A percentile compares a stretch with the other conserved stretches of the same genome.
Evolutionary conservation across 2,329 filamentous ascomycete genomes (phyloP).

Genomic region (Chaetomiaceae sp.): DNA sequence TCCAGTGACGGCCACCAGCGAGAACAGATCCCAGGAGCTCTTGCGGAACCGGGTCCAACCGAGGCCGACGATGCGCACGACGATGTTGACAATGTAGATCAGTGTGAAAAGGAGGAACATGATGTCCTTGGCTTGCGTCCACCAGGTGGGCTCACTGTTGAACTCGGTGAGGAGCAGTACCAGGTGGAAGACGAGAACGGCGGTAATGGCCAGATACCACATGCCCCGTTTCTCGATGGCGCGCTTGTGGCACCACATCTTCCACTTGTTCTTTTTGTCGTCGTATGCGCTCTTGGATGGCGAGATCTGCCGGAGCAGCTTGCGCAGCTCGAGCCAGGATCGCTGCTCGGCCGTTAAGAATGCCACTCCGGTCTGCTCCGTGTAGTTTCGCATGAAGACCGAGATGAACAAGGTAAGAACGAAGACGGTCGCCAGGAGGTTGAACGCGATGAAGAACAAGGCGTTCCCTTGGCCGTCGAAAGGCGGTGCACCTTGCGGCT

Average conservation of each 20-base stretch:
- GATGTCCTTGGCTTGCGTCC: constrained; percentile 64
- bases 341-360: constrained; percentile 93
- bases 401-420: constrained; percentile 96
- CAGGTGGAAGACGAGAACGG: constrained; percentile 74
- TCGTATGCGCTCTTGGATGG: constrained; percentile 87
- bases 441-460: constrained; percentile 93
- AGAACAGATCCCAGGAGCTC: constrained; percentile 94
- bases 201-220: constrained; percentile 82
- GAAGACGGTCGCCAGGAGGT: constrained; percentile 92
- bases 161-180: constrained; percentile 79
- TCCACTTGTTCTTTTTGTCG: constrained; percentile 70
- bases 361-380: constrained; percentile 94
- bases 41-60: constrained; percentile 87
- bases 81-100: constrained; percentile 75
- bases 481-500: constrained; percentile 58
- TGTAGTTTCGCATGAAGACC: constrained; percentile 99
- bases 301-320: constrained; percentile 84
- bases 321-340: constrained; percentile 92
- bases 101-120: constrained; percentile 77
- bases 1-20: constrained; percentile 70
- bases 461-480: constrained; percentile 68
- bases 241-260: constrained; percentile 89
- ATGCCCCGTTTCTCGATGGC: constrained; percentile 89
- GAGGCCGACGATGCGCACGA: constrained; percentile 78
- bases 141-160: constrained; percentile 65